Percentiles rank a stretch among this genome's conserved stretches.
phyloP scores from a whole-genome alignment of 257 asterid species.

The Fraxinus excelsior region DNA sequence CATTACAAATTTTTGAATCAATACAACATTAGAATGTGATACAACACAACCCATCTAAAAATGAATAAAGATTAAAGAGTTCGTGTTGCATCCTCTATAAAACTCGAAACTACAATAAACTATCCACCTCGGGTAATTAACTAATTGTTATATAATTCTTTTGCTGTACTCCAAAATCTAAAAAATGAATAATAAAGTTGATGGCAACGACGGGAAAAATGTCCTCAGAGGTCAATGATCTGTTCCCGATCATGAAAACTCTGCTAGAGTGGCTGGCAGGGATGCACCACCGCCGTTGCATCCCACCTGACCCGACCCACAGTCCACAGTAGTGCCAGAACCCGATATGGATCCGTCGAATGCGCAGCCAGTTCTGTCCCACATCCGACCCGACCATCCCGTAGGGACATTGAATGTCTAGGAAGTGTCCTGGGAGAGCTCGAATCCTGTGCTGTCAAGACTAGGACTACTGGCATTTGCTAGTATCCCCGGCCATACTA shows the following conservation, averaged over 20 bases:
- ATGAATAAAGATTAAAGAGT: too few species aligned
- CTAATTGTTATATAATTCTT: too few species aligned
- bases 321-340: constrained; percentile 73
- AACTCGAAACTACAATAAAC: too few species aligned
- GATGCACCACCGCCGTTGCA: constrained; percentile 91
- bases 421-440: constrained; percentile 66
- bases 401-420: constrained; percentile 72
- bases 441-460: constrained; percentile 81
- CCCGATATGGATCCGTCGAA: constrained; percentile 64
- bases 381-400: constrained; percentile 96
- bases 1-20: too few species aligned
- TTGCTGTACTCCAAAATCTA: too few species aligned
- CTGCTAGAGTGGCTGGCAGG: constrained; percentile 94
- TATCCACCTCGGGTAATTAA: too few species aligned
- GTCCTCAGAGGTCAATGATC: too few species aligned
- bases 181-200: too few species aligned
- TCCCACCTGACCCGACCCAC: constrained; percentile 77
- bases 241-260: constrained; percentile 33
- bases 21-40: too few species aligned
- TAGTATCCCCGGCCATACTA: constrained; percentile 94
- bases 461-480: constrained; percentile 81
- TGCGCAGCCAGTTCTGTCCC: constrained; percentile 84
- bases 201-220: too few species aligned
- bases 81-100: too few species aligned
- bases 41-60: too few species aligned